phyloP scores from a whole-genome alignment of 352 stramenopile species.

The Phytophthora macrochlamydospora region DNA sequence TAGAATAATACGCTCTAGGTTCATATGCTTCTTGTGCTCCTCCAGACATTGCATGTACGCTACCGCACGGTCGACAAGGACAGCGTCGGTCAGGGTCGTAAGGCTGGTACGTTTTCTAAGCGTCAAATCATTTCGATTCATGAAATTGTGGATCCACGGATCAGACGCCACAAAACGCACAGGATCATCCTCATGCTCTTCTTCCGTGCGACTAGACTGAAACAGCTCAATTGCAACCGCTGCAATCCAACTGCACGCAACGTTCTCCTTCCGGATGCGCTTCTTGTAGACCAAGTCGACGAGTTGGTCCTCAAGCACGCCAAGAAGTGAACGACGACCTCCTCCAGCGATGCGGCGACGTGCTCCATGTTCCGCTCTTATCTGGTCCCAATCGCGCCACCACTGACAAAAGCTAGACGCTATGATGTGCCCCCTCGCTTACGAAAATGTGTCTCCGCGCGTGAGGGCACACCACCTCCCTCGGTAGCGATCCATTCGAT shows the following conservation, averaged over 20 bases:
- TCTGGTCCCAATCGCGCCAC: slow-evolving; percentile 9
- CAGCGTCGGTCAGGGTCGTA: background rate
- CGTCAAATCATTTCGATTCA: slow-evolving; percentile 1
- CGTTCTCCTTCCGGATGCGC: background rate
- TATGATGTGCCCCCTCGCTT: background rate
- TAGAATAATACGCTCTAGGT: slow-evolving; percentile 14
- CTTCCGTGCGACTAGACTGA: slow-evolving; percentile 1
- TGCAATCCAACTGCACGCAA: background rate
- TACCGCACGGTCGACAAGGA: background rate
- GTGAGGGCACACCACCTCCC: background rate
- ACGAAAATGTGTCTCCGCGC: slow-evolving; percentile 8
- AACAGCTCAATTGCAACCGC: background rate
- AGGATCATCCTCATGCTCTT: background rate
- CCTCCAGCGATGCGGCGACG: background rate
- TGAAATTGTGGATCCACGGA: slow-evolving; percentile 1
- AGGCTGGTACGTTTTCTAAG: background rate
- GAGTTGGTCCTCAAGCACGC: background rate
- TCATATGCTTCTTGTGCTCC: slow-evolving; percentile 5
- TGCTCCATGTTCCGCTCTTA: background rate
- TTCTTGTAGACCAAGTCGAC: background rate
- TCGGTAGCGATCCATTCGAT: slow-evolving; percentile 4
- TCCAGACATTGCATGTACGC: slow-evolving; percentile 4
- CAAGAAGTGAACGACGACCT: background rate
- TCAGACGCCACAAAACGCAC: background rate
- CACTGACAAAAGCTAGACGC: slow-evolving; percentile 1